These are phyloP conservation scores for Clausena lansium DNA, from an alignment of 345 rosid species.

Conservation along the genomic window DNA sequence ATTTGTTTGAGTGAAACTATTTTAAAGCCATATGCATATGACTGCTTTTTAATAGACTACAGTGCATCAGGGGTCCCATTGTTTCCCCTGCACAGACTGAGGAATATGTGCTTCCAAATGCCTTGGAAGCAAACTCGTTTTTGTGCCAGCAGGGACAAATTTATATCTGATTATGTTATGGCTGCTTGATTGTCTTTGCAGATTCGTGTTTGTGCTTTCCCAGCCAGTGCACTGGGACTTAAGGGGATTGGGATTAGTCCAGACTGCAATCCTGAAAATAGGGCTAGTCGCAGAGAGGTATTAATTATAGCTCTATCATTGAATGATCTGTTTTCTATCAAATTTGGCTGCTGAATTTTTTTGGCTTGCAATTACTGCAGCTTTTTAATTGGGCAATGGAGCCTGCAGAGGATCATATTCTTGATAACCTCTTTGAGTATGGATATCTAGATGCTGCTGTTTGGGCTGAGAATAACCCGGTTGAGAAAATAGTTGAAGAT, in stretches of 20 bases:
- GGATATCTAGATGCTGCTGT: constrained; percentile 82
- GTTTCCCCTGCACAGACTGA: not conserved
- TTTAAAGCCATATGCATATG: not conserved
- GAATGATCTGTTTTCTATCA: not conserved
- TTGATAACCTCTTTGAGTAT: constrained; percentile 70
- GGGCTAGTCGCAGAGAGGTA: constrained; percentile 75
- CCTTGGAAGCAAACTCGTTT: not conserved
- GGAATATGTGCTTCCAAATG: not conserved
- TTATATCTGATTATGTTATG: not conserved
- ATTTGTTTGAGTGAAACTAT: not conserved
- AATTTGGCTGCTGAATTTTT: constrained; percentile 1
- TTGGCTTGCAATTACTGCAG: constrained; percentile 34
- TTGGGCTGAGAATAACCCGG: constrained; percentile 75
- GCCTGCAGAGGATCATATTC: constrained; percentile 77
- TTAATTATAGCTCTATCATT: not conserved
- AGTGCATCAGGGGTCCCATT: not conserved
- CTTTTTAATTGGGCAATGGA: constrained; percentile 91
- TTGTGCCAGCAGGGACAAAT: not conserved
- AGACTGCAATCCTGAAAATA: constrained; percentile 79
- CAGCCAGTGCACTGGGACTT: constrained; percentile 54
- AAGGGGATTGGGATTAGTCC: constrained; percentile 87
- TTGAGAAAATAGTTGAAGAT: constrained; percentile 45
- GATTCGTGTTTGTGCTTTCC: constrained; percentile 91
- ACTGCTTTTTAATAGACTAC: not conserved
- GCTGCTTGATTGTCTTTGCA: constrained; percentile 22